Conservation (phyloP, 495 filamentous ascomycete species). For the Paragyromitra xinjiangensis region DNA sequence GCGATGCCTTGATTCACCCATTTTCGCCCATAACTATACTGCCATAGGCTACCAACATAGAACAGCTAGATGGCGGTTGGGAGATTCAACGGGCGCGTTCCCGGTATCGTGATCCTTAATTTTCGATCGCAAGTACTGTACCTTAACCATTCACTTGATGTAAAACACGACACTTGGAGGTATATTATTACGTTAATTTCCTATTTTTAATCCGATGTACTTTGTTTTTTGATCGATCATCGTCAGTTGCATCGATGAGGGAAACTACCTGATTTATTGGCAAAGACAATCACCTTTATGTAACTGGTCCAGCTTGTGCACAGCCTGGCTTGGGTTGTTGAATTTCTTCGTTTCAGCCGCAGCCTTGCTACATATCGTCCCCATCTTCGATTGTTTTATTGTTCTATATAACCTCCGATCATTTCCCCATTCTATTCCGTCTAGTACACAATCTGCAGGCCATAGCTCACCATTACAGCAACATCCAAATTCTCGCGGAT, state of each 20-base stretch:
- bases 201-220: background rate
- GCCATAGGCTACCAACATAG: too few relatives aligned
- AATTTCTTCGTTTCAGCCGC: background rate
- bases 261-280: background rate
- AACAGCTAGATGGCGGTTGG: background rate
- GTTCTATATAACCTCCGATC: background rate
- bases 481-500: background rate
- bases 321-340: background rate
- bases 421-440: background rate
- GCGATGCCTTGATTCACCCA: too few relatives aligned
- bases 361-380: background rate
- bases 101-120: background rate
- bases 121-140: background rate
- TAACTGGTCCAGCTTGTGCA: background rate
- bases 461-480: background rate
- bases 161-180: background rate
- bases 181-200: background rate
- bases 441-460: background rate
- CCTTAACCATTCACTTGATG: background rate
- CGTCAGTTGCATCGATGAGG: background rate
- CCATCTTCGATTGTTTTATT: background rate
- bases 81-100: background rate
- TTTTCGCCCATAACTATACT: too few relatives aligned
- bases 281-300: background rate
- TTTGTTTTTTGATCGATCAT: background rate